Conservation (phyloP, 2,329 filamentous ascomycete genomes). For the Septoria linicola region DNA sequence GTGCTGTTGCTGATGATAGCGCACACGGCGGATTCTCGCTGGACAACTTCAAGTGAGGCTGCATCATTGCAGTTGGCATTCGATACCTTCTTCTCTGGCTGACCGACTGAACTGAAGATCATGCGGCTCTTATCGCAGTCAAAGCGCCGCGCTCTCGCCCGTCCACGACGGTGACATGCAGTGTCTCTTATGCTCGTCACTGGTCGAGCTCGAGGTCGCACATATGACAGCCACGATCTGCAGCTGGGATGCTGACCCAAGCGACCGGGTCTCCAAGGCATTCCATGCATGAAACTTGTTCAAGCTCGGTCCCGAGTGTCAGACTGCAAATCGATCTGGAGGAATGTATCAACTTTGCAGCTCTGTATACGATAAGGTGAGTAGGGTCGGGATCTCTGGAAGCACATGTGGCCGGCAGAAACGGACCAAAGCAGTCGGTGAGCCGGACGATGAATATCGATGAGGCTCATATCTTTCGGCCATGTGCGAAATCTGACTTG, state of each 20-base stretch:
- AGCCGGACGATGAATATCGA: too few species aligned
- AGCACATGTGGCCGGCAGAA: too few species aligned
- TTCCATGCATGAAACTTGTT: slow-evolving; percentile 1
- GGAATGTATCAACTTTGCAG: background rate
- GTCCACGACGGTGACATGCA: too few species aligned
- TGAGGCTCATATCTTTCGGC: too few species aligned
- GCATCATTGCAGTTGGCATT: background rate
- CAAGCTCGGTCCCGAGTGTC: slow-evolving; percentile 10
- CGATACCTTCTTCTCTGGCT: too few species aligned
- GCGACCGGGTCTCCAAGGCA: slow-evolving; percentile 5
- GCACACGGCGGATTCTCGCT: slow-evolving; percentile 8
- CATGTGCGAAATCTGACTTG: too few species aligned
- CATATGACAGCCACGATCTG: background rate
- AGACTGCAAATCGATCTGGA: background rate
- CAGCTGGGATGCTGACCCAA: slow-evolving; percentile 1
- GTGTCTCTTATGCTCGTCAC: background rate
- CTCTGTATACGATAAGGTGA: too few species aligned
- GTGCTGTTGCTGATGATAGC: background rate
- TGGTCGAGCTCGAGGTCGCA: background rate
- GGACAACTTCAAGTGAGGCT: slow-evolving; percentile 12
- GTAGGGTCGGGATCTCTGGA: too few species aligned
- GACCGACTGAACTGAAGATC: too few species aligned
- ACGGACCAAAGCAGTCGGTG: too few species aligned
- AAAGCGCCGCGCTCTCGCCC: too few species aligned
- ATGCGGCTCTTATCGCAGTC: too few species aligned